Base-by-base conservation (phyloP, 1,284 basidiomycete species). In the Hymenochaete sp. region DNA sequence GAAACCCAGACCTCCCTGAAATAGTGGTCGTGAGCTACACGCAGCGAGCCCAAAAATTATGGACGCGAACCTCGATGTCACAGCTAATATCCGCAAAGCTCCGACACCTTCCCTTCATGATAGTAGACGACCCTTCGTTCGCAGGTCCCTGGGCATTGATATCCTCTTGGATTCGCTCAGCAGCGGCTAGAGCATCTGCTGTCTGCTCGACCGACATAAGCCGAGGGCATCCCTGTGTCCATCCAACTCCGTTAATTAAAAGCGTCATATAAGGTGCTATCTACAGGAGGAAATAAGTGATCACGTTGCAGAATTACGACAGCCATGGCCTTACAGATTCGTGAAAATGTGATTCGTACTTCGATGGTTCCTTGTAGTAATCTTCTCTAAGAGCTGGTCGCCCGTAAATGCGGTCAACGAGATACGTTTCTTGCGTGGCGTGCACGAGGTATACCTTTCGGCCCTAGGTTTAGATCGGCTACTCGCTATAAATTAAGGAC, bases 41-140 rank as follows among this genome's bases (percentile, higher is more conserved):
- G 27, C 3, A 26, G 14, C 18, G 22, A 31, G 14, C 32, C 3
- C 28, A 14, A 24, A 41, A 42, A 44, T 14, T n/a, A 39, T 39
- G 39, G 39, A 24, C 9, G n/a, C 67, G 29, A 44, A 83, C 86
- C 58, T 77, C 73, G 13, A 91, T 70, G 59, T 95, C 90, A 56
- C 90, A 93, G 49, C 79, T 88, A 28, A 95, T 82, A 57, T 95
- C 91, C 4, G 86, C 86, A 18, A 93, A 73, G 44, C 79, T 83
- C 9, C 70, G 69, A 54, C 82, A 79, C 9, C 83, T 67, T 3
- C 70, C 71, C 7, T 63, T 70, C 47, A 51, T 48, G 5, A 49
- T 39, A 11, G 45, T 47, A 3, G 44, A 42, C 3, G 29, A 27
- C 13, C 32, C 5, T 35, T 36, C 24, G 11, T 16, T 11, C 5